These are phyloP conservation scores for Paraconiothyrium sp. DNA, from an alignment of 2,329 filamentous ascomycete species.

Conservation along the genomic window DNA sequence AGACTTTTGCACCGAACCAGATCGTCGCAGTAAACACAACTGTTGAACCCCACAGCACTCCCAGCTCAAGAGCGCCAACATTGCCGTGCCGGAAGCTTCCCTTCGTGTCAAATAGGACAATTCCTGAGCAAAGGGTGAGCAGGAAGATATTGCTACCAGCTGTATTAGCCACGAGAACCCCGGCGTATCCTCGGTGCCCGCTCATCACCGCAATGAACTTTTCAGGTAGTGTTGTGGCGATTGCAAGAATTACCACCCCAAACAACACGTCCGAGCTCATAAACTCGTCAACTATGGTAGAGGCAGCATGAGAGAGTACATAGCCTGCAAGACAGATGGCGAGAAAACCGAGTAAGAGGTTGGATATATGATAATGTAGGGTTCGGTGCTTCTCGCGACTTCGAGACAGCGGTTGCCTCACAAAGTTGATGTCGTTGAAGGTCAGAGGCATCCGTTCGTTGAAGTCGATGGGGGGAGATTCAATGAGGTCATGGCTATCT, in stretches of 20 bases:
- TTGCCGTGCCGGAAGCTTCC: slow-evolving; percentile 18
- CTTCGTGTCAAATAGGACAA: slow-evolving; percentile 35
- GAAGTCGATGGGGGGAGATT: background rate
- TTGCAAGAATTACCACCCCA: slow-evolving; percentile 58
- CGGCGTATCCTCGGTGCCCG: slow-evolving; percentile 56
- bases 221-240: slow-evolving; percentile 66
- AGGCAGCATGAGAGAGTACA: slow-evolving; percentile 58
- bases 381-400: slow-evolving; percentile 20
- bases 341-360: slow-evolving; percentile 57
- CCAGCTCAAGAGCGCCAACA: slow-evolving; percentile 13
- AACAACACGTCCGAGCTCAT: slow-evolving; percentile 58
- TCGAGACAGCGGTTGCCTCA: background rate
- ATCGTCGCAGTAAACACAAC: slow-evolving; percentile 25
- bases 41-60: slow-evolving; percentile 29
- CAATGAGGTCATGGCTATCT: background rate
- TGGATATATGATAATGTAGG: slow-evolving; percentile 51
- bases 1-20: slow-evolving; percentile 24
- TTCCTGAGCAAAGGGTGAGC: slow-evolving; percentile 60
- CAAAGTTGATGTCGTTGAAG: background rate
- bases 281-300: slow-evolving; percentile 53
- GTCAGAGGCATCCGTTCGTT: background rate
- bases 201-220: slow-evolving; percentile 61
- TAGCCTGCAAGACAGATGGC: slow-evolving; percentile 59
- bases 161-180: slow-evolving; percentile 63
- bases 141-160: slow-evolving; percentile 66